phyloP scores from a whole-genome alignment of 805 yeast species.

The Brettanomyces bruxellensis region DNA sequence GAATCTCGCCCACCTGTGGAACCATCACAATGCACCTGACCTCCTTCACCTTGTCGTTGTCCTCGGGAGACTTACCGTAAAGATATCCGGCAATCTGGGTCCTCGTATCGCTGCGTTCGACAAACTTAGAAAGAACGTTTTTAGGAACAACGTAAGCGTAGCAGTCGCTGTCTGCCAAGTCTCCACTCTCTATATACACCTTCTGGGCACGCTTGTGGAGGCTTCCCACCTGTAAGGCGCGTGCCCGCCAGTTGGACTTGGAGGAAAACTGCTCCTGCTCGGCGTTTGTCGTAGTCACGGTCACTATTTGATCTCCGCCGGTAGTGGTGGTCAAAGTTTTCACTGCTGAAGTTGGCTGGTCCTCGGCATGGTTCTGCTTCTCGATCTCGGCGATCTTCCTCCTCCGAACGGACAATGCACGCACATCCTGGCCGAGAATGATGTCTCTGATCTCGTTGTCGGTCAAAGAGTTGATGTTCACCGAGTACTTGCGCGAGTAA shows the following conservation, averaged over 20 bases:
- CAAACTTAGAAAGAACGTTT: conserved; percentile 66
- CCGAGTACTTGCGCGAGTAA: conserved; percentile 77
- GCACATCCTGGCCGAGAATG: conserved; percentile 87
- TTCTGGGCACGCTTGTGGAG: conserved; percentile 68
- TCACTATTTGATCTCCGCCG: conserved; percentile 93
- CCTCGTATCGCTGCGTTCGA: conserved; percentile 72
- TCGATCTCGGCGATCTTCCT: conserved; percentile 78
- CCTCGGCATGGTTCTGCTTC: conserved; percentile 36
- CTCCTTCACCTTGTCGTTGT: conserved; percentile 68
- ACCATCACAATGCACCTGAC: conserved; percentile 64
- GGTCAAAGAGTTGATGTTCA: conserved; percentile 78
- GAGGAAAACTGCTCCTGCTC: conserved; percentile 81
- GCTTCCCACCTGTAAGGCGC: conserved; percentile 73
- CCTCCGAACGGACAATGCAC: conserved; percentile 80
- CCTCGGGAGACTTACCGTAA: conserved; percentile 73
- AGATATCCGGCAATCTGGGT: conserved; percentile 76
- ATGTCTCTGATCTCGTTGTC: conserved; percentile 91
- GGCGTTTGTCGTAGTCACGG: conserved; percentile 83
- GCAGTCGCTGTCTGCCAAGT: conserved; percentile 39
- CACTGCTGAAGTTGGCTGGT: conserved; percentile 49
- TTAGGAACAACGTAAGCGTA: conserved; percentile 75
- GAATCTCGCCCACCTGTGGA: conserved; percentile 79
- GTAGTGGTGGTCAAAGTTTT: conserved; percentile 81
- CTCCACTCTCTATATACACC: conserved; percentile 63
- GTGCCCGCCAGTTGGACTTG: conserved; percentile 80